Evolutionary conservation across 2,329 filamentous ascomycete genomes (phyloP), one percentile per base, ranked within the genome.

Genomic region (Exophiala calicioides): DNA sequence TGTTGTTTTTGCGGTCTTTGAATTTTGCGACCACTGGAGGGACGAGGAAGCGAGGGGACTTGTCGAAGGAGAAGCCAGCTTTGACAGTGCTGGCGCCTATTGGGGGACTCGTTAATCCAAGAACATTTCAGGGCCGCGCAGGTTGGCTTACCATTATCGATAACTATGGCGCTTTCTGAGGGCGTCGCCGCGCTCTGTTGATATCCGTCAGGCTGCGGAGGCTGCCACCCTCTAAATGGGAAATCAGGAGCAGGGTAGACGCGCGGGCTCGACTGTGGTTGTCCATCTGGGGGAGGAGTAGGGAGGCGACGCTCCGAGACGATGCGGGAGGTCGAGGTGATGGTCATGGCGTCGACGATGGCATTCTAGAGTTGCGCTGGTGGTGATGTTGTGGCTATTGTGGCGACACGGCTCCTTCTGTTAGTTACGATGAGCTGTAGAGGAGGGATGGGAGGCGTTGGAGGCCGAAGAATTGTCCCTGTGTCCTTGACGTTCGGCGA

Each of bases 11-110:
- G 60, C 93, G 86, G 66, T 98, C 93, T 63, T 90, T 85, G 68
- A 95, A 98, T 62, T 91, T 89, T 55, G 93, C 86, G 82, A 94
- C 94, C 57, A 96, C 86, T 9, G 93, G 91, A 1, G 90, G 88
- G 27, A 95, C 78, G 52, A 80, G 79, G 45, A 97, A 76, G 55
- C 88, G 82, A 1, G 93, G 93, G n/a, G 76, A 74, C 53, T 82
- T 74, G 62, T 97, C 91, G 64, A 95, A 95, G 5, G 90, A 95
- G 90, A 91, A 98, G 56, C 93, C 93, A 42, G 91, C 91, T 68
- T 94, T 89, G 50, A 96, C 82, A 23, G 84, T 77, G 42, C 87
- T 94, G 18, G 91, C 93, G 58, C 93, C 90, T 95, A 59, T 35
- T 41, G 15, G 34, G 35, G 12, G 33, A 13, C 16, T 23, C 19